Base-by-base conservation (phyloP, 192 early-diverging fungal species). In the Rhizophagus prolifer region DNA sequence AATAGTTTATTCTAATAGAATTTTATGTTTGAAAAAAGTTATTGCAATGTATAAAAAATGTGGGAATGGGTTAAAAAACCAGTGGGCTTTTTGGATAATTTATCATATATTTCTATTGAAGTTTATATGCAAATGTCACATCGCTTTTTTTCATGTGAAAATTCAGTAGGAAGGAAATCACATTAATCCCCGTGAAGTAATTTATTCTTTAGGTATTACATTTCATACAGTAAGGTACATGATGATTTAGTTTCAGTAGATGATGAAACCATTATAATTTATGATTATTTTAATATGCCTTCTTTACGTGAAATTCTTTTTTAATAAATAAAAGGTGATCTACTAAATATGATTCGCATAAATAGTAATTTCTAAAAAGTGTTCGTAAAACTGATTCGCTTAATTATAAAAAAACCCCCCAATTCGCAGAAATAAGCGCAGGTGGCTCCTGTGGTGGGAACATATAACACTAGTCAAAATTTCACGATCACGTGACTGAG, bases 1-100 rank as follows among this genome's bases (percentile, higher is more conserved):
- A 23, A 19, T 68, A 34, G 14, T 68, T 1, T 68, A 68, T 68
- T 68, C 65, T 4, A 68, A 68, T 68, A 41, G 19, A 19, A 68
- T 68, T 31, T 68, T 68, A 36, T 68, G 65, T 68, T 68, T 41
- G 14, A 36, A 4, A 34, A 68, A 68, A 68, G 34, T 68, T 34
- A 68, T 68, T 19, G 16, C 36, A n/a, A 30, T 68, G 9, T 68
- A 41, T 68, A 2, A 41, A 36, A 68, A 68, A 68, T 68, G n/a
- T 68, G 65, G 34, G 9, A 25, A 62, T 62, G n/a, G 61, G 13
- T 62, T 13, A 10, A 62, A 28, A 62, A 62, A 14, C 61, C 26
- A 26, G 61, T 14, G 12, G 23, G 26, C 0, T 62, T 62, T 62
- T 62, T 62, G 7, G 25, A 62, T 62, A 23, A 26, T 26, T 62